Conservation (phyloP, 2,329 filamentous ascomycete species). For the Diplodia mutila region DNA sequence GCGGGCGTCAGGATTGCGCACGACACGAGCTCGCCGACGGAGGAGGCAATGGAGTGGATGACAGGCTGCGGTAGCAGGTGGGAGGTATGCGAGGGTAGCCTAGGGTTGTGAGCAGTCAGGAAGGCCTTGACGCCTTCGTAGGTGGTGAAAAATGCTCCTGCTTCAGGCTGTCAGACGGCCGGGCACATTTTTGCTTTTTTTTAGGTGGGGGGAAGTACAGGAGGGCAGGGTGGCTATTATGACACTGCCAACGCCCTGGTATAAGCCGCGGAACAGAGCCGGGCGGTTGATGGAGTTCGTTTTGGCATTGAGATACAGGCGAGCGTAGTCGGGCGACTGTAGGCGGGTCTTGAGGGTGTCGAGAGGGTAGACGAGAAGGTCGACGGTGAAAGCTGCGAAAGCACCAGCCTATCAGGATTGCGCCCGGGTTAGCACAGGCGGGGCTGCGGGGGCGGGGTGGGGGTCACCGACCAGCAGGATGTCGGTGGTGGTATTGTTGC, state of each 20-base stretch:
- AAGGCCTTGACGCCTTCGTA: conserved; percentile 77
- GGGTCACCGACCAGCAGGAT: conserved; percentile 60
- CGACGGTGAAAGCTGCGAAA: conserved; percentile 81
- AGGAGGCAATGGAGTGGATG: conserved; percentile 74
- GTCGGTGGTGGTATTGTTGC: conserved; percentile 56
- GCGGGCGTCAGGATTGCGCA: conserved; percentile 86
- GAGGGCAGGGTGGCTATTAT: conserved; percentile 88
- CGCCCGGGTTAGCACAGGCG: conserved; percentile 1
- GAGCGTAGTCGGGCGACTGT: conserved; percentile 76
- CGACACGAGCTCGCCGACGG: conserved; percentile 77
- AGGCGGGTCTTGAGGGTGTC: conserved; percentile 89
- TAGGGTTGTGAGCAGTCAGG: conserved; percentile 58
- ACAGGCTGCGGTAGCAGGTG: conserved; percentile 65
- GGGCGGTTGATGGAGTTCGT: conserved; percentile 59
- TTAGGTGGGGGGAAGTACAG: conserved; percentile 54
- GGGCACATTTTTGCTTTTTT: background rate
- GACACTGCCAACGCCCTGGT: conserved; percentile 85
- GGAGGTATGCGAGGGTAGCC: conserved; percentile 32
- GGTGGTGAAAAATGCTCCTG: conserved; percentile 86
- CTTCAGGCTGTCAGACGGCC: conserved; percentile 45
- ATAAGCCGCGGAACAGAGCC: conserved; percentile 71
- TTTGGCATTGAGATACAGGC: conserved; percentile 63
- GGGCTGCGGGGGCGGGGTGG: background rate
- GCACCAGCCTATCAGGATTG: conserved; percentile 70
- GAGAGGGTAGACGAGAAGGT: conserved; percentile 82